These are phyloP conservation scores for Byssothecium circinans DNA, from an alignment of 2,329 filamentous ascomycete genomes.

Conservation along the genomic window DNA sequence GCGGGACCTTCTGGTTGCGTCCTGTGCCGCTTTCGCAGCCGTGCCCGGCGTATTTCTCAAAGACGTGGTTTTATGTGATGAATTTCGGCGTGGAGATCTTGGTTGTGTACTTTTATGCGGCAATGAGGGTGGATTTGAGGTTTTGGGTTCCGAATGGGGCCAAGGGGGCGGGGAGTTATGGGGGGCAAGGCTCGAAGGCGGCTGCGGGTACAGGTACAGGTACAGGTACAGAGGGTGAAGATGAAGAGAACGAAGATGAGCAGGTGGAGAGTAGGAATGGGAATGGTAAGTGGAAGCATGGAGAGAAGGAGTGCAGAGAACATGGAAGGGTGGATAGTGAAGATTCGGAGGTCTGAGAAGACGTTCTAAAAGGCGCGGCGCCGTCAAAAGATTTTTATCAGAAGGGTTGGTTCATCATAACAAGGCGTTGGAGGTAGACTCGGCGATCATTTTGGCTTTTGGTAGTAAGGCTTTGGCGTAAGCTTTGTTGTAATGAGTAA, in stretches of 20 bases:
- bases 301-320: too few species aligned
- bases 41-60: constrained; percentile 71
- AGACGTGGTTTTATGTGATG: constrained; percentile 77
- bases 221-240: too few species aligned
- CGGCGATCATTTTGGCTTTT: too few species aligned
- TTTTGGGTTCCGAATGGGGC: constrained; percentile 76
- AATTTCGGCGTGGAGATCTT: constrained; percentile 75
- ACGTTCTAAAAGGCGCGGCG: too few species aligned
- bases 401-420: too few species aligned
- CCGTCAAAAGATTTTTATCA: too few species aligned
- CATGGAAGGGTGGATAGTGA: too few species aligned
- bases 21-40: constrained; percentile 49
- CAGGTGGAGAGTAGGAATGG: neutral
- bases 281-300: neutral
- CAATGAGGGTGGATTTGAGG: constrained; percentile 70
- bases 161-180: constrained; percentile 46
- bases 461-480: too few species aligned
- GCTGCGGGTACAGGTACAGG: neutral
- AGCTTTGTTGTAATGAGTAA: too few species aligned
- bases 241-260: neutral
- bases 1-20: constrained; percentile 59
- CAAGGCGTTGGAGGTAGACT: too few species aligned
- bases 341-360: too few species aligned
- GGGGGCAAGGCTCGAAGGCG: neutral
- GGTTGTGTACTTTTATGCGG: constrained; percentile 67